These are phyloP conservation scores for Bromus sterilis DNA, from an alignment of 176 grass and related monocot genomes.

Conservation along the genomic window DNA sequence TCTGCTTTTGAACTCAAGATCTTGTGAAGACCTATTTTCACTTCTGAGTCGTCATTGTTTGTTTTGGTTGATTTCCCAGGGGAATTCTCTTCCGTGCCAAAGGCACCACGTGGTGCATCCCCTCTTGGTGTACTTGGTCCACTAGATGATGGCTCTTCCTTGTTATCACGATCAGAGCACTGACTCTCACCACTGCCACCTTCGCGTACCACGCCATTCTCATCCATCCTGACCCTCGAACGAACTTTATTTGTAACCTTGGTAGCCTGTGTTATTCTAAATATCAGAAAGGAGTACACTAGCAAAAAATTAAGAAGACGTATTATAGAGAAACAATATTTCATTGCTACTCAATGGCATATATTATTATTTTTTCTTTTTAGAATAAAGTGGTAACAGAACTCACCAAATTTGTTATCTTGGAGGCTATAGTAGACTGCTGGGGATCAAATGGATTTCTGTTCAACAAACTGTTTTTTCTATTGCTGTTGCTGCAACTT, in stretches of 20 bases:
- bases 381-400: conserved; percentile 8
- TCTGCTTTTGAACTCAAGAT: conserved; percentile 93
- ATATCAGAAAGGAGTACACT: conserved; percentile 50
- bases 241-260: conserved; percentile 98
- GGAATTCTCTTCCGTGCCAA: conserved; percentile 29
- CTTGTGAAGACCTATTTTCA: conserved; percentile 63
- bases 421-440: conserved; percentile 79
- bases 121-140: conserved; percentile 62
- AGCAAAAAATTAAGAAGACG: conserved; percentile 30
- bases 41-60: conserved; percentile 60
- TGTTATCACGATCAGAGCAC: conserved; percentile 52
- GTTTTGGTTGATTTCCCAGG: conserved; percentile 43
- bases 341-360: neutral
- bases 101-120: conserved; percentile 34
- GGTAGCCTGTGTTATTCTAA: conserved; percentile 81
- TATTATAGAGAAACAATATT: conserved; percentile 15
- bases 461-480: conserved; percentile 44
- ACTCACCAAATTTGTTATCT: conserved; percentile 88
- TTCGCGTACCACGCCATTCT: conserved; percentile 58
- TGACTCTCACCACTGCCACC: conserved; percentile 42
- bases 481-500: conserved; percentile 33
- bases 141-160: conserved; percentile 56
- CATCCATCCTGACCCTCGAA: conserved; percentile 54
- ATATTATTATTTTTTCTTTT: neutral
- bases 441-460: conserved; percentile 47